Evolutionary conservation across 1,284 basidiomycete genomes (phyloP).

Genomic region (Trichosporon sp.): DNA sequence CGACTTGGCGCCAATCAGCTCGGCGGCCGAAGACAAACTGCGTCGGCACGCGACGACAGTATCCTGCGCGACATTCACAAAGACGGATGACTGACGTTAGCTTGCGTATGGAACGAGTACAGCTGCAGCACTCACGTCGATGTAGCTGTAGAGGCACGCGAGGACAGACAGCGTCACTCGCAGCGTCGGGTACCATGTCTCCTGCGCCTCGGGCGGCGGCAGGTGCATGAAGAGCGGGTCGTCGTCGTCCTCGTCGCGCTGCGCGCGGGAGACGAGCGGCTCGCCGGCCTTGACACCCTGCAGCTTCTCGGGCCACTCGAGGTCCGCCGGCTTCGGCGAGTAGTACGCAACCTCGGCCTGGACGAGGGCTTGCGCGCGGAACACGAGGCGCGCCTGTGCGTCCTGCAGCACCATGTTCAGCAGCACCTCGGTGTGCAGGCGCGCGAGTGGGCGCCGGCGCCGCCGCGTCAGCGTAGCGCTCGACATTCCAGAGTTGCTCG

Average conservation of each 20-base stretch:
- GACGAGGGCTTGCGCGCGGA: constrained; percentile 85
- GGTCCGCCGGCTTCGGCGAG: constrained; percentile 63
- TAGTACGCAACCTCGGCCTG: constrained; percentile 81
- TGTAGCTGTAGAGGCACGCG: constrained; percentile 78
- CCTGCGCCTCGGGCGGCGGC: constrained; percentile 66
- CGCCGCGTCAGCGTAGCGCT: neutral
- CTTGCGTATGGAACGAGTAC: neutral
- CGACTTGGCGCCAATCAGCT: constrained; percentile 56
- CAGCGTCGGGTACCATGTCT: constrained; percentile 84
- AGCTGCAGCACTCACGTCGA: constrained; percentile 61
- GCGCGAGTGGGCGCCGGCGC: constrained; percentile 50
- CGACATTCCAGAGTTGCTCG: constrained; percentile 5
- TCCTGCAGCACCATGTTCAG: constrained; percentile 86
- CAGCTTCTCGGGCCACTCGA: constrained; percentile 74
- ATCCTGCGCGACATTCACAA: constrained; percentile 89
- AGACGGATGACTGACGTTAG: constrained; percentile 68
- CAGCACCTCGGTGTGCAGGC: constrained; percentile 65
- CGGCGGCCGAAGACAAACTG: constrained; percentile 67
- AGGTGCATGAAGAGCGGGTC: constrained; percentile 60
- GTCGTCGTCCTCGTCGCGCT: constrained; percentile 41
- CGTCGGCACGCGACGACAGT: constrained; percentile 73
- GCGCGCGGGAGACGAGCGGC: constrained; percentile 18
- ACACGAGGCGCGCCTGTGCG: constrained; percentile 81
- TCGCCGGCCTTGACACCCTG: constrained; percentile 8
- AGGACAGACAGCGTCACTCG: constrained; percentile 81